Base-by-base conservation (phyloP, 441 rosid species). In the Gossypium gossypioides region DNA sequence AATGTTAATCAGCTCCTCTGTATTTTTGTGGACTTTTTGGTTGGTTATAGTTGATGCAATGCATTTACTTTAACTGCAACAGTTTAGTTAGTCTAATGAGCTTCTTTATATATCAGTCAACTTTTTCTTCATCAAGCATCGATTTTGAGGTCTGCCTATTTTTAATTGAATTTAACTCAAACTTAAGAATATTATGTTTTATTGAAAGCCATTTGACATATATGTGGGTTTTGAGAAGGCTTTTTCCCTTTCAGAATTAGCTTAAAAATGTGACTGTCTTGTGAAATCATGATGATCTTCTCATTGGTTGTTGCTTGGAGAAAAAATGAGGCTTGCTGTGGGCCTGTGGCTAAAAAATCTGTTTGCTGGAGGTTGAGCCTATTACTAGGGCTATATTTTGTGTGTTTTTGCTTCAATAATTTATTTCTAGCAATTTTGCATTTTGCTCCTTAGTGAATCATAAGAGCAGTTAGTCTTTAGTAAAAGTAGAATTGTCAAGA, bases 271-370 rank as follows among this genome's bases (percentile, higher is more conserved):
- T 67, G 15, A n/a, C 8, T 67, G 24, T 67, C 24, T 7, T 48
- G 42, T 27, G 57, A 50, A 48, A 67, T 67, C 34, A n/a, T 25
- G 71, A 3, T n/a, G 51, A 67, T 67, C 58, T 48, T 50, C 24
- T 67, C 4, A 9, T 27, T 13, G 21, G 27, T 67, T 48, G 57
- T 56, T 67, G 29, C 46, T 65, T 6, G 10, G 56, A 3, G 25
- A 67, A 37, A 40, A 48, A 50, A 27, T 15, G 71, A 25, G 44
- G 42, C 42, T 67, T 3, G 12, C 24, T 37, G 51, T 63, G 9
- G 16, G 32, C 32, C 29, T 21, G 18, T 42, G 54, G 52, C 54
- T 64, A 12, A 34, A 18, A 62, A 18, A 34, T 34, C 69, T 10
- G 29, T 22, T 65, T 66, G 44, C 24, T 10, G n/a, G 44, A 67